Conservation (phyloP, 139 green algal genomes). For the Axilococcus clingmanii region DNA sequence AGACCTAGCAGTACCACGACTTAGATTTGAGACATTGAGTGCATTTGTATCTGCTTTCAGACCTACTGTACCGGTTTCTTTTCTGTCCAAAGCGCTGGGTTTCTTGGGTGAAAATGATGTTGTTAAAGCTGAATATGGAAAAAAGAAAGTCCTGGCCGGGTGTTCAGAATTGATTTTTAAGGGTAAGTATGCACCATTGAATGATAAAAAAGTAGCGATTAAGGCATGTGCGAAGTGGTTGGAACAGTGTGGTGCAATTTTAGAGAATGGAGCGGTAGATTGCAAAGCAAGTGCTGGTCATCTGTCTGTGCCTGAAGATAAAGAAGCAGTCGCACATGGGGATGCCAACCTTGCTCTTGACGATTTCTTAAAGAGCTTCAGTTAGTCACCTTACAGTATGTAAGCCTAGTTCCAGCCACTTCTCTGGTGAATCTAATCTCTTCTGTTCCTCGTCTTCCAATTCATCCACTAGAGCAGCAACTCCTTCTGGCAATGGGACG, state of each 20-base stretch:
- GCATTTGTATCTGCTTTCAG: constrained; percentile 43
- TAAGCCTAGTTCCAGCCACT: constrained; percentile 26
- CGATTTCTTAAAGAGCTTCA: constrained; percentile 53
- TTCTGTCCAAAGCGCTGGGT: constrained; percentile 42
- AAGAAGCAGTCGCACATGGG: constrained; percentile 28
- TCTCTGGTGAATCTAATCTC: constrained; percentile 3
- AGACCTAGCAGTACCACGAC: constrained; percentile 39
- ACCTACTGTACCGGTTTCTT: constrained; percentile 37
- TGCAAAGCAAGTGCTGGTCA: constrained; percentile 18
- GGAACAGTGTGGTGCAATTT: constrained; percentile 21
- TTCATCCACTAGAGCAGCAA: constrained; percentile 3
- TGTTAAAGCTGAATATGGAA: background rate
- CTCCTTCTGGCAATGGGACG: constrained; percentile 10
- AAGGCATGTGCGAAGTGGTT: constrained; percentile 10
- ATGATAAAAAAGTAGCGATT: background rate
- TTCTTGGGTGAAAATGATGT: constrained; percentile 28
- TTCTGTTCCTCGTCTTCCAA: constrained; percentile 3
- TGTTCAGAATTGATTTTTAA: constrained; percentile 23
- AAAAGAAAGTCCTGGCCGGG: constrained; percentile 32
- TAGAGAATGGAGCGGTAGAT: constrained; percentile 9
- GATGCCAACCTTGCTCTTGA: constrained; percentile 65
- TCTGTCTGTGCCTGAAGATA: constrained; percentile 19
- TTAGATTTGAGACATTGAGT: constrained; percentile 49
- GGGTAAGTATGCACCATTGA: constrained; percentile 5
- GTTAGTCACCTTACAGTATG: constrained; percentile 2